Percentiles rank a stretch among this genome's conserved stretches.
phyloP scores from a whole-genome alignment of 805 yeast genomes.

The Nakazawaea ernobii region DNA sequence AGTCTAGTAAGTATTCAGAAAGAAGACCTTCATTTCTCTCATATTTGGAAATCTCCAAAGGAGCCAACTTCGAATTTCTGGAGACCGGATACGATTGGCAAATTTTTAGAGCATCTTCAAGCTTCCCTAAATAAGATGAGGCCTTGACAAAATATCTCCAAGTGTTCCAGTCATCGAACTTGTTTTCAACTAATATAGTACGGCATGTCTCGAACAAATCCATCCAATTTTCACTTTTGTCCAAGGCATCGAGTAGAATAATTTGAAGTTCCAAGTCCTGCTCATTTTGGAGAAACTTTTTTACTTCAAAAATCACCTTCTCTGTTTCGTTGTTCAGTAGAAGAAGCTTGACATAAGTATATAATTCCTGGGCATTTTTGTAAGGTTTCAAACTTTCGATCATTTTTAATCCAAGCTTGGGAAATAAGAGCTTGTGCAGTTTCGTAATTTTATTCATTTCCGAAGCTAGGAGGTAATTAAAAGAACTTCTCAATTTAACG shows the following conservation, averaged over 20 bases:
- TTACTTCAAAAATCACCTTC: constrained; percentile 27
- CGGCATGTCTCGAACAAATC: constrained; percentile 34
- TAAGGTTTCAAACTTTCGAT: constrained; percentile 48
- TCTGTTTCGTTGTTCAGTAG: constrained; percentile 27
- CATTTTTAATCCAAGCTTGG: constrained; percentile 55
- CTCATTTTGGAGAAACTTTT: constrained; percentile 27
- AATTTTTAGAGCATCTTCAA: constrained; percentile 26
- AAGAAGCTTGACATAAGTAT: constrained; percentile 49
- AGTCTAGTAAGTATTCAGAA: constrained; percentile 27
- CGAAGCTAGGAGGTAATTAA: constrained; percentile 41
- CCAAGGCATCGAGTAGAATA: constrained; percentile 43
- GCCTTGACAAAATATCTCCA: constrained; percentile 57
- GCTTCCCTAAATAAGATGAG: constrained; percentile 27
- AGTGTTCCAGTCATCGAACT: constrained; percentile 71
- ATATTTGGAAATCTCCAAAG: constrained; percentile 34
- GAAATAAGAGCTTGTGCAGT: constrained; percentile 46
- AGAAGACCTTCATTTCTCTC: constrained; percentile 10
- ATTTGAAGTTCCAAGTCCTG: constrained; percentile 62
- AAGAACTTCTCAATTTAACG: constrained; percentile 50
- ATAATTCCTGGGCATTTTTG: constrained; percentile 58
- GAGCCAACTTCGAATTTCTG: constrained; percentile 54
- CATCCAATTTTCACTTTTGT: constrained; percentile 35
- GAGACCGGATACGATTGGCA: constrained; percentile 29
- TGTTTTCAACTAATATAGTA: constrained; percentile 36
- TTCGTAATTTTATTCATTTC: constrained; percentile 26